Conservation (phyloP, 768 basidiomycete genomes). For the Lactarius pseudohatsudake region DNA sequence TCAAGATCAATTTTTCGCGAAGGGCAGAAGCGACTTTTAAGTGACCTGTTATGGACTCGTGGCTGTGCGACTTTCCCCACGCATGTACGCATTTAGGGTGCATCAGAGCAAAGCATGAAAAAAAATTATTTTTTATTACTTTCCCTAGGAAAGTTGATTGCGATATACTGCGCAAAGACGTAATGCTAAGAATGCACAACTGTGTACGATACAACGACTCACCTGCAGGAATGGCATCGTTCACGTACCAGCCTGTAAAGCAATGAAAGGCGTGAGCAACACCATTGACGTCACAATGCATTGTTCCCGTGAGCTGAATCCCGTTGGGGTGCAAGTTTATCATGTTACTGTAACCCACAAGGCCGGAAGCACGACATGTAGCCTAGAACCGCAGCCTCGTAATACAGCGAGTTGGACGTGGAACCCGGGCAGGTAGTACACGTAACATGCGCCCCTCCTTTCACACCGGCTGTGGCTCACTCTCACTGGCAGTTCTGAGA, state of each 20-base stretch:
- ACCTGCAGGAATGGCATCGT: not conserved
- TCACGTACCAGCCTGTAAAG: too few relatives aligned
- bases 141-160: not conserved
- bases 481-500: not conserved
- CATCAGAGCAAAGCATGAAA: constrained; percentile 9
- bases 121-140: not conserved
- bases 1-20: constrained; percentile 8
- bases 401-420: not conserved
- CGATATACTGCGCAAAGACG: not conserved
- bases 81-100: constrained; percentile 2
- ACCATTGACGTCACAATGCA: not conserved
- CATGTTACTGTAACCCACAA: too few relatives aligned
- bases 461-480: not conserved
- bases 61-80: not conserved
- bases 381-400: not conserved
- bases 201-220: not conserved
- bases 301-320: not conserved
- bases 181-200: not conserved
- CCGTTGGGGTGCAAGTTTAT: not conserved
- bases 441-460: not conserved
- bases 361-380: not conserved
- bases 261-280: too few relatives aligned
- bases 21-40: constrained; percentile 6
- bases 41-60: not conserved
- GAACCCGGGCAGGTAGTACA: not conserved